Base-by-base conservation (phyloP, 345 rosid genomes). In the Acer yangbiense region DNA sequence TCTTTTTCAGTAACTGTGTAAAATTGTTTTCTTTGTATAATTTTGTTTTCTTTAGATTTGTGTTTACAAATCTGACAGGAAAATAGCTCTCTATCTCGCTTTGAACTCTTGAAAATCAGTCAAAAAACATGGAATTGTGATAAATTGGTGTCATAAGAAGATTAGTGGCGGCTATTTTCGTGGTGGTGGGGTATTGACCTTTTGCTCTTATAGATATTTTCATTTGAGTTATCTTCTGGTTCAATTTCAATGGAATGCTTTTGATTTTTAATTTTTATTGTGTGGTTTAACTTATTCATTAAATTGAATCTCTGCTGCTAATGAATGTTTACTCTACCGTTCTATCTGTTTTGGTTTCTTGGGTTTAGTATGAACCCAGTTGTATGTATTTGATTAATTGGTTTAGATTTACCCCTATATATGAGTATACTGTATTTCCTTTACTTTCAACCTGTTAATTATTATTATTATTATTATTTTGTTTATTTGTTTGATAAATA, bases 91-190 rank as follows among this genome's bases (percentile, higher is more conserved):
- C n/a, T n/a, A n/a, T n/a, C n/a, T n/a, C n/a, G n/a, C n/a, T n/a
- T n/a, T n/a, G n/a, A n/a, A n/a, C n/a, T n/a, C n/a, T n/a, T n/a
- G n/a, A n/a, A n/a, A n/a, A n/a, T n/a, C n/a, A n/a, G n/a, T n/a
- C n/a, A n/a, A n/a, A n/a, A n/a, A n/a, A n/a, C n/a, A n/a, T n/a
- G n/a, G n/a, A n/a, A n/a, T n/a, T n/a, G n/a, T n/a, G n/a, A n/a
- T n/a, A n/a, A n/a, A n/a, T n/a, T n/a, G n/a, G n/a, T 96, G 98
- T 80, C 77, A 88, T 32, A 48, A 75, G 50, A 68, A 78, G 74
- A 81, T 91, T 41, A 75, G 84, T 54, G 99, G 98, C 25, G 94
- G 93, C 76, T 96, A 69, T 83, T 72, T 83, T 73, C 85, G 76
- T 16, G 95, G 97, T 35, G 54, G 44, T 66, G 99, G 97, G 90